Evolutionary conservation across 2,329 filamentous ascomycete genomes (phyloP).

Genomic region (Penicillium sp.): DNA sequence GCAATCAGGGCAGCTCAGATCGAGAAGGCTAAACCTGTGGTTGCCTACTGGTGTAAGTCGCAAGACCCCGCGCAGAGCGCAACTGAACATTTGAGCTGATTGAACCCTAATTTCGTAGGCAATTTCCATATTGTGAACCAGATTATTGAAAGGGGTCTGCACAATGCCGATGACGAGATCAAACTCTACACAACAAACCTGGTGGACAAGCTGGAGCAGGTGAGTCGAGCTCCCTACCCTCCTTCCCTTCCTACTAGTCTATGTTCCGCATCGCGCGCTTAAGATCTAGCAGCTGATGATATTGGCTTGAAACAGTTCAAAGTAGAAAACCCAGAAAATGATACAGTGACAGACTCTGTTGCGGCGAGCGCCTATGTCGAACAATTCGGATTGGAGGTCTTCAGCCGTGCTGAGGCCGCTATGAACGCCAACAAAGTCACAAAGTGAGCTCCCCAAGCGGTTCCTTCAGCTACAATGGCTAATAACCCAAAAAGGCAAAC

Average conservation of each 20-base stretch:
- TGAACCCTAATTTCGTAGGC: constrained; percentile 51
- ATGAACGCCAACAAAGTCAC: constrained; percentile 81
- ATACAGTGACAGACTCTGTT: constrained; percentile 79
- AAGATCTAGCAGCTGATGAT: constrained; percentile 3
- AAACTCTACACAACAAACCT: constrained; percentile 76
- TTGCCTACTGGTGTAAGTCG: constrained; percentile 89
- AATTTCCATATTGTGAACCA: constrained; percentile 93
- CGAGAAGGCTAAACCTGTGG: constrained; percentile 77
- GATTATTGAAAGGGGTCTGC: constrained; percentile 77
- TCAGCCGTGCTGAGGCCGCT: constrained; percentile 78
- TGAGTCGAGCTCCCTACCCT: constrained; percentile 36
- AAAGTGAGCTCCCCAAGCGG: constrained; percentile 51
- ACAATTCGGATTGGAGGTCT: constrained; percentile 87
- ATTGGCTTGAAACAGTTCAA: constrained; percentile 57
- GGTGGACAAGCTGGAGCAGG: constrained; percentile 88
- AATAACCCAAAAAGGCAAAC: constrained; percentile 64
- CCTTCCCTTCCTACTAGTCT: not conserved
- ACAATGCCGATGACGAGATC: constrained; percentile 74
- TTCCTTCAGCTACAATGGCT: not conserved
- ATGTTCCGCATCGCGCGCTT: not conserved
- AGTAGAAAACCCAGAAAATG: constrained; percentile 69
- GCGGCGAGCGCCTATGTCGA: constrained; percentile 91
- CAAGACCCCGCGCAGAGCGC: constrained; percentile 1
- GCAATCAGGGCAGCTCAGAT: constrained; percentile 81
- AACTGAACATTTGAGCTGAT: constrained; percentile 17